Base-by-base conservation (phyloP, 768 basidiomycete genomes). In the Grammothele lineata region DNA sequence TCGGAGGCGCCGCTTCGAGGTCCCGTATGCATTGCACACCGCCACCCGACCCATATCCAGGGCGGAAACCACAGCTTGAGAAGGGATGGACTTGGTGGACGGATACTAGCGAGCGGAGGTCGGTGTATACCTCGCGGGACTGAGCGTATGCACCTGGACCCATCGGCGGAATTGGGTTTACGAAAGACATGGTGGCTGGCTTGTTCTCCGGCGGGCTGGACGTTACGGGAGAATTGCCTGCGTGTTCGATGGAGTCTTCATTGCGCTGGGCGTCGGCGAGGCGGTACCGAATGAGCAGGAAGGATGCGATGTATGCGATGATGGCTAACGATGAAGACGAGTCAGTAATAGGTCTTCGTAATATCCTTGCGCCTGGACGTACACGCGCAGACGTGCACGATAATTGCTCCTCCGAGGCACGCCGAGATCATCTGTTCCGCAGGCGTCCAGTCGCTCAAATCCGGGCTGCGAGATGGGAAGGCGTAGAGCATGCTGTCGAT, bases 271-370 rank as follows among this genome's bases (percentile, higher is more conserved):
- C 81, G 54, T 77, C 75, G 50, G 71, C 65, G 5, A 82, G 63
- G 47, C 76, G 76, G 62, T 79, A 78, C 32, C 73, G 66, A 32
- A 80, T 69, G 19, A 82, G 66, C 41, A 79, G 68, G 62, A 81
- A 81, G 21, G 77, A 75, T 3, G 68, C 79, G 35, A 75, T 51
- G 59, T 82, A 82, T 1, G 80, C 71, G 6, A 74, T 56, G 12
- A 73, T 62, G 10, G 73, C 73, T 74, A 18, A 35, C 19, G 9
- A 11, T 1, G 7, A 14, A 3, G 5, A 15, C 27, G 22, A 38
- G 37, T 14, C 15, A 32, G 8, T 24, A 18, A 7, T 12, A 2
- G 8, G 1, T 9, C 1, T 32, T 24, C 9, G 8, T 11, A 14
- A 19, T 10, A 10, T 17, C 19, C 1, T n/a, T 19, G 35, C 7